A percentile compares a stretch with the other conserved stretches of the same genome.
phyloP scores from a whole-genome alignment of 192 early-diverging fungal species.

The Entomortierella parvispora region DNA sequence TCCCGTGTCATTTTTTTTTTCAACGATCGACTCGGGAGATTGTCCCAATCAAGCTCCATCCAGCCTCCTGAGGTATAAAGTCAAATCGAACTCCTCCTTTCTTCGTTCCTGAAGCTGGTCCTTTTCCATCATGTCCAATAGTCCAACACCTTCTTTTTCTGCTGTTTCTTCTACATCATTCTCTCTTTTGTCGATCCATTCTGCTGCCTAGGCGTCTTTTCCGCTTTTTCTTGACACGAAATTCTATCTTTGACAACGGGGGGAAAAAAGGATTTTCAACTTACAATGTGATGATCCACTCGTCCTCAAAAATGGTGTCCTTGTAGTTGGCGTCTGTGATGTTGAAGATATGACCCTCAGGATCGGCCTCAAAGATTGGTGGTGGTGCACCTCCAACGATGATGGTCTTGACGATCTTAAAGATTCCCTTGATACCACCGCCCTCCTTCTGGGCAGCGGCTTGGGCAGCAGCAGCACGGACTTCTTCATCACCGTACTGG shows the following conservation, averaged over 20 bases:
- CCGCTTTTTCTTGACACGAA: too few relatives aligned
- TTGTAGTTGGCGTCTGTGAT: conserved; percentile 43
- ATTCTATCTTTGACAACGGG: not conserved
- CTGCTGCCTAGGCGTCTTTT: too few relatives aligned
- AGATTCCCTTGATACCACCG: conserved; percentile 3
- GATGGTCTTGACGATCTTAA: conserved; percentile 15
- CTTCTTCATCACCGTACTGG: conserved; percentile 35
- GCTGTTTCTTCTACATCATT: too few relatives aligned
- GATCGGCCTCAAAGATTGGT: conserved; percentile 12
- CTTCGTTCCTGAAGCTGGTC: not conserved
- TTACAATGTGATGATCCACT: conserved; percentile 48
- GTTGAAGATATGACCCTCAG: conserved; percentile 13
- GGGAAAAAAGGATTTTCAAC: not conserved
- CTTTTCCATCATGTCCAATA: not conserved
- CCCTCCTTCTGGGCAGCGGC: not conserved
- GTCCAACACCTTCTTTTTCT: not conserved
- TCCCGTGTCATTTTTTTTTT: not conserved
- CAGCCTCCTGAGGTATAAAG: too few relatives aligned
- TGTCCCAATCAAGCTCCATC: too few relatives aligned
- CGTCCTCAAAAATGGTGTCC: conserved; percentile 36
- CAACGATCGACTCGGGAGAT: too few relatives aligned
- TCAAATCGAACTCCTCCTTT: too few relatives aligned
- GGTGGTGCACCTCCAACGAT: conserved; percentile 6
- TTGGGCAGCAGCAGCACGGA: not conserved
- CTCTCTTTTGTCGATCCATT: too few relatives aligned